These are phyloP conservation scores for Lithohypha guttulata DNA, from an alignment of 2,329 filamentous ascomycete species.

Conservation along the genomic window DNA sequence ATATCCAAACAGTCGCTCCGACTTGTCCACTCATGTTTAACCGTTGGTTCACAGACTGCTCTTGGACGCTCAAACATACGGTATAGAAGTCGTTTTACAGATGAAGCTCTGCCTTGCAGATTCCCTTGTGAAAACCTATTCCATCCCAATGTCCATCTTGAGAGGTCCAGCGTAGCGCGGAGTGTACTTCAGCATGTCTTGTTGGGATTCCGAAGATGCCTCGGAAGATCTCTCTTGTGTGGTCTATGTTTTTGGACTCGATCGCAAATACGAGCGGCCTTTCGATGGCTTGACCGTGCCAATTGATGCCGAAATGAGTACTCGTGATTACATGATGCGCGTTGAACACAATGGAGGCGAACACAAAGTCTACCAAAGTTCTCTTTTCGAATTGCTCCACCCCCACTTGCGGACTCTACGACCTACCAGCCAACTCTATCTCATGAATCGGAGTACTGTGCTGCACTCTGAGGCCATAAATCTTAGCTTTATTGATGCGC, in stretches of 20 bases:
- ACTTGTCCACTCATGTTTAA: background rate
- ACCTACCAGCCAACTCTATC: too few species aligned
- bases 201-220: background rate
- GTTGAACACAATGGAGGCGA: background rate
- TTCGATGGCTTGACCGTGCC: background rate
- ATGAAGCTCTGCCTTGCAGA: background rate
- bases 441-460: too few species aligned
- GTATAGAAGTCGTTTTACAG: slow-evolving; percentile 4
- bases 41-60: slow-evolving; percentile 1
- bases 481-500: too few species aligned
- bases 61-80: background rate
- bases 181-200: background rate
- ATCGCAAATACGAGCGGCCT: background rate
- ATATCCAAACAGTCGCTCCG: background rate
- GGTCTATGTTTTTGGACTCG: background rate
- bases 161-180: background rate
- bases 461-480: too few species aligned
- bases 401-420: too few species aligned
- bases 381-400: background rate
- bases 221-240: background rate
- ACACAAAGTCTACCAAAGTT: background rate
- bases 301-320: slow-evolving; percentile 6
- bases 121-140: background rate
- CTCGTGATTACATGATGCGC: slow-evolving; percentile 1
- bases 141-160: background rate